These are phyloP conservation scores for Musa troglodytarum DNA, from an alignment of 176 grass and related monocot genomes.

Conservation along the genomic window DNA sequence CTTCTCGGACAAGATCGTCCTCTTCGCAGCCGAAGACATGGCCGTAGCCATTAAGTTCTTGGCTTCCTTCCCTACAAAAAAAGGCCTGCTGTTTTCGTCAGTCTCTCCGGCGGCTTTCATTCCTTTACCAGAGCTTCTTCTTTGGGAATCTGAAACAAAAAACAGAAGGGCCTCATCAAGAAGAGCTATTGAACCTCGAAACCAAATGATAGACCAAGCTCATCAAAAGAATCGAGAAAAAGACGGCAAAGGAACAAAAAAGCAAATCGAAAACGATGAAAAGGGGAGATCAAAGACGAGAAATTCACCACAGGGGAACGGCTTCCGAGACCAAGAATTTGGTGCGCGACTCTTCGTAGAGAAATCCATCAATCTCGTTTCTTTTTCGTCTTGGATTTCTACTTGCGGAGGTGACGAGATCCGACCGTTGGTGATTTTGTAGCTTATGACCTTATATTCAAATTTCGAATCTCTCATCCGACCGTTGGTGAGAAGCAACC, in stretches of 20 bases:
- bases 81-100: neutral
- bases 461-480: neutral
- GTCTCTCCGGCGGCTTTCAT: neutral
- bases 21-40: neutral
- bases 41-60: neutral
- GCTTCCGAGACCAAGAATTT: neutral
- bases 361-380: neutral
- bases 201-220: neutral
- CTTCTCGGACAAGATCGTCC: constrained; percentile 2
- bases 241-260: neutral
- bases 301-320: too few species aligned
- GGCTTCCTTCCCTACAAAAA: neutral
- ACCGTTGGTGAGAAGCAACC: neutral
- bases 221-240: neutral
- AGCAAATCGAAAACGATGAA: neutral
- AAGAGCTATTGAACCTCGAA: neutral
- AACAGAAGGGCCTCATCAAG: neutral
- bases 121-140: neutral
- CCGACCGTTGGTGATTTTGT: neutral
- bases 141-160: neutral
- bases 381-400: neutral
- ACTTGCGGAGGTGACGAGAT: neutral
- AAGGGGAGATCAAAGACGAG: neutral
- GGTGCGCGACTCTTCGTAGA: neutral
- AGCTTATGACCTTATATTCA: neutral